A percentile compares a stretch with the other conserved stretches of the same genome.
phyloP scores from a whole-genome alignment of 306 rosid genomes.

The Corylus americana region DNA sequence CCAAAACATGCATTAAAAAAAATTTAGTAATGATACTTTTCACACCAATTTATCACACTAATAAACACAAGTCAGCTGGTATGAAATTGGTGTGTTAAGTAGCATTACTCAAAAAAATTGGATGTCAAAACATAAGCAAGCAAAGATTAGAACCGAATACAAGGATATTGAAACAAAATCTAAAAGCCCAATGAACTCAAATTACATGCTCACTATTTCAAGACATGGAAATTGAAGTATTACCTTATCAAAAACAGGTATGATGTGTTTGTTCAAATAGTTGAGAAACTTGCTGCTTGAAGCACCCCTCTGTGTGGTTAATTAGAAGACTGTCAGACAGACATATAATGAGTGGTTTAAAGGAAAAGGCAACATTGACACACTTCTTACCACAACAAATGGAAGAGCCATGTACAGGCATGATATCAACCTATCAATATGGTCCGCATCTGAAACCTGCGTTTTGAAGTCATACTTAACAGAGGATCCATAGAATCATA shows the following conservation, averaged over 20 bases:
- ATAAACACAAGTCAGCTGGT: too few species aligned
- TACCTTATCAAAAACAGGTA: conserved; percentile 96
- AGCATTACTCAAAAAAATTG: background rate
- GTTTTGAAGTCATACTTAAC: conserved; percentile 20
- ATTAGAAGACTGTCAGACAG: conserved; percentile 18
- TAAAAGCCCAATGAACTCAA: background rate
- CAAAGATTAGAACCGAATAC: background rate
- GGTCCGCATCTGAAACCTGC: conserved; percentile 92
- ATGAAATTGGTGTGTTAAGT: too few species aligned
- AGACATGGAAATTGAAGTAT: conserved; percentile 24
- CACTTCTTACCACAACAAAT: conserved; percentile 73
- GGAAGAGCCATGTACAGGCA: conserved; percentile 95
- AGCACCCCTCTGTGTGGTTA: conserved; percentile 75
- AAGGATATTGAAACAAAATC: background rate
- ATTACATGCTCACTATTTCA: conserved; percentile 2
- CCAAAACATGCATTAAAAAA: background rate
- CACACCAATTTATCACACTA: too few species aligned
- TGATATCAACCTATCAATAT: conserved; percentile 88
- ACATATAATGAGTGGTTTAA: background rate
- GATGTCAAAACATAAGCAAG: background rate
- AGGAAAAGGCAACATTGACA: conserved; percentile 10
- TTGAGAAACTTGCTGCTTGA: conserved; percentile 86
- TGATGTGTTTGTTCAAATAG: conserved; percentile 73
- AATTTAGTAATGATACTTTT: background rate
- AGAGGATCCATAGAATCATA: background rate